Base-by-base conservation (phyloP, 306 rosid genomes). In the Inga oerstediana region DNA sequence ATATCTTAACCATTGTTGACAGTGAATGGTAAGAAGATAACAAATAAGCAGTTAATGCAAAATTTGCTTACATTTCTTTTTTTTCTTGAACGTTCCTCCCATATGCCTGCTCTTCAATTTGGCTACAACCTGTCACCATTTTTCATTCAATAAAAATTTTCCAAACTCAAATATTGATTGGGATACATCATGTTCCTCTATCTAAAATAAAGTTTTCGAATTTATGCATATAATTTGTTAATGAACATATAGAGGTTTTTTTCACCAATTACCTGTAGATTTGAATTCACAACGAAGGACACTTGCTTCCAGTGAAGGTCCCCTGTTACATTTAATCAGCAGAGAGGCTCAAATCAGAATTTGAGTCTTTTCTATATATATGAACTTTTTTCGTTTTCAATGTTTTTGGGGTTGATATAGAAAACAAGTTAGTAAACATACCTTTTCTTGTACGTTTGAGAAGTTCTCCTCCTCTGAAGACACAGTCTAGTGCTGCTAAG, bases 401-500 rank as follows among this genome's bases (percentile, higher is more conserved):
- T 75, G 49, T 43, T 44, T 37, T 27, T 73, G 16, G 83, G 64
- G 24, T 34, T 67, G 22, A 20, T 68, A 46, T 84, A n/a, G 27
- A 48, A 61, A 80, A 59, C 74, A 14, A 65, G 79, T 69, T 58
- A 19, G 52, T 2, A 52, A 20, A 17, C 77, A 78, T 90, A 93
- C 99, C 99, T 92, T 95, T 93, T 88, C 98, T 92, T 66, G 99
- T 95, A 34, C 93, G 98, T 87, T 95, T 95, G 85, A 95, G 99
- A 86, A 95, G 93, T 64, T 89, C 92, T 72, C 99, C 97, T 82
- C 98, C 99, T 79, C 78, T 84, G 52, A 88, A 91, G 85, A 93
- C 91, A 61, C 49, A 82, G 88, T 92, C 90, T 83, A 95, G 67
- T 83, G 94, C 89, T 27, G 87, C 71, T 84, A 90, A 74, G 37